Base-by-base conservation (phyloP, 176 grass and related monocot genomes). In the Poa pratensis region DNA sequence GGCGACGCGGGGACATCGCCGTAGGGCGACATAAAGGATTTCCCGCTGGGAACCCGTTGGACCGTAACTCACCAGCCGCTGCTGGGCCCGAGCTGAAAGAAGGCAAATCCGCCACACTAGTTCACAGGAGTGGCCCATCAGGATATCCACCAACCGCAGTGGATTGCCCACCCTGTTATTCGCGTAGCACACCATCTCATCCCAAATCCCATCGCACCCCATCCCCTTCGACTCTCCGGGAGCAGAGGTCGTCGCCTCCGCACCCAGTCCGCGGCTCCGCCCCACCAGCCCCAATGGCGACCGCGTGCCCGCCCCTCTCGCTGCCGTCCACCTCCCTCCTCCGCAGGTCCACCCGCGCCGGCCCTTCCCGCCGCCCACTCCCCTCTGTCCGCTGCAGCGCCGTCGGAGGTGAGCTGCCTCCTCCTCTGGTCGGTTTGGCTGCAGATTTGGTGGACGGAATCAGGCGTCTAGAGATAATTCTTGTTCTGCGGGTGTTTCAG, bases 221-320 rank as follows among this genome's bases (percentile, higher is more conserved):
- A 89, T 58, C 71, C 77, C 11, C 72, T 63, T 42, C 51, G 54
- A 77, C 81, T 63, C 64, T 19, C 52, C 51, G 37, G 14, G 48
- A 76, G 80, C 76, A 64, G 51, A 3, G 67, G 88, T 83, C 84
- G 73, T 83, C 84, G 64, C 63, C 67, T 65, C 40, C 12, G 65
- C 50, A n/a, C 17, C 58, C 45, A 24, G 46, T 62, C 73, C 54
- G 43, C 82, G 75, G 68, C 37, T 18, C 17, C 76, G 48, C 77
- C 67, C 65, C 50, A 13, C 54, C 32, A 18, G 19, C 46, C 48
- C 26, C 37, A 77, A 92, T 91, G 90, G 89, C 89, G 79, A 93
- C 89, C 13, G 90, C 92, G 30, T 93, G 84, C 62, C 87, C 83
- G 80, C 90, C 93, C 30, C 65, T 98, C 69, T 93, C 95, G 50